Evolutionary conservation across 768 basidiomycete genomes (phyloP), one percentile per base, ranked within the genome.

Genomic region (Leucosporidium creatinivorum): DNA sequence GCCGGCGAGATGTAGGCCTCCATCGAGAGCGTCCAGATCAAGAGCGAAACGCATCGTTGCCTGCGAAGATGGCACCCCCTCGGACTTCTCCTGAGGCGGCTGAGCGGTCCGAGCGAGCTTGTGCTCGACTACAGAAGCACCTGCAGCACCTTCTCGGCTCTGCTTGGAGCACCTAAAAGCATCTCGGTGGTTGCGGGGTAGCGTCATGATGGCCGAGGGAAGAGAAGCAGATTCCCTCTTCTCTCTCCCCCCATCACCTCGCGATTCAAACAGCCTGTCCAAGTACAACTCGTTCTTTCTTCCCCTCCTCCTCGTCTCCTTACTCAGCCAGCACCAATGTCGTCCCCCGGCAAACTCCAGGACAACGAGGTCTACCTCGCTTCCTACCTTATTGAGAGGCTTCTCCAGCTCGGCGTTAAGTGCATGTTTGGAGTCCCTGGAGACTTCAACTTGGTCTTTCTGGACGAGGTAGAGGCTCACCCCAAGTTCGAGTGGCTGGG

Each of bases 381-480:
- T 15, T 55, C 60, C 23, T 80, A 78, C 69, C 70, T 80, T 60
- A 69, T 78, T 47, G 76, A 77, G 61, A 54, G 78, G 28, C 73
- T 79, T 65, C 77, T 76, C 70, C 67, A 72, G 68, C 57, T 68
- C 18, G 65, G 65, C 28, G 51, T 61, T 3, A 49, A 51, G 26
- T 9, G n/a, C 13, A 36, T 49, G 28, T 49, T 61, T 23, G 60
- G 60, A 25, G 58, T 58, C n/a, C 58, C 58, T 30, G 70, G 70
- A n/a, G 70, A 72, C 56, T 76, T 75, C 63, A 75, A 73, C 61
- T 67, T 75, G 30, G 66, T 69, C 18, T 67, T 69, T 47, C 68
- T 73, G n/a, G 70, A 73, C 61, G 58, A 66, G 31, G 61, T 73
- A 58, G 69, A 70, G 59, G 60, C 33, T 33, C 33, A 64, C 21